Evolutionary conservation across 2,329 filamentous ascomycete genomes (phyloP), one percentile per base, ranked within the genome.

Genomic region (Nemania serpens): DNA sequence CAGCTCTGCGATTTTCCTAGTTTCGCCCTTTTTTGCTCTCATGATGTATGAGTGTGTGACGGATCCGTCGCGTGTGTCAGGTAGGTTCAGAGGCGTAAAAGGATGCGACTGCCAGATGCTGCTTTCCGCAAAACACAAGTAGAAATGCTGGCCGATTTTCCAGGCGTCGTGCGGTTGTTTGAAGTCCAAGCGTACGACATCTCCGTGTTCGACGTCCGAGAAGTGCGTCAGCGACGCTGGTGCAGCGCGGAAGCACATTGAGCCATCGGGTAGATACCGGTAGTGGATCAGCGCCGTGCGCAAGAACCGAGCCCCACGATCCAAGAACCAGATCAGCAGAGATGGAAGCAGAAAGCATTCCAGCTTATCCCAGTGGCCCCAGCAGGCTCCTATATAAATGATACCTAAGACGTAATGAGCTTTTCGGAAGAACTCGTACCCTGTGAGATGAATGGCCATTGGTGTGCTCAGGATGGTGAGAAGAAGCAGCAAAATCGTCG

Each of bases 371-470:
- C 90, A 93, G 71, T 93, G 90, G 1, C 83, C 89, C 83, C 88
- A 91, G 74, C 88, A 89, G 2, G 88, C 89, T 4, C 88, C 90
- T 12, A 93, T 84, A 73, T 91, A 93, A 4, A 92, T 73, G 77
- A 89, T 85, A 11, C 89, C 90, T 2, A 92, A 78, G 12, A 91
- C 78, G 67, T 91, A 91, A 71, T 93, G 90, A 0, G 84, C 77
- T 71, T 91, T 91, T 62, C 89, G 83, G 79, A 93, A 93, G 75
- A 89, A 87, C 69, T 93, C 90, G 73, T 93, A 91, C 2, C 90
- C 90, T 0, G 88, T 91, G 49, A 82, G 74, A 9, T 82, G 80
- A 59, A 92, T 89, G 0, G 81, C 87, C 71, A 79, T 81, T 12
- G 80, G 78, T 0, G 82, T 74, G 70, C 86, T 88, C 54, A 90